phyloP scores from a whole-genome alignment of 306 rosid genomes.

The Trichosanthes cucumerina region DNA sequence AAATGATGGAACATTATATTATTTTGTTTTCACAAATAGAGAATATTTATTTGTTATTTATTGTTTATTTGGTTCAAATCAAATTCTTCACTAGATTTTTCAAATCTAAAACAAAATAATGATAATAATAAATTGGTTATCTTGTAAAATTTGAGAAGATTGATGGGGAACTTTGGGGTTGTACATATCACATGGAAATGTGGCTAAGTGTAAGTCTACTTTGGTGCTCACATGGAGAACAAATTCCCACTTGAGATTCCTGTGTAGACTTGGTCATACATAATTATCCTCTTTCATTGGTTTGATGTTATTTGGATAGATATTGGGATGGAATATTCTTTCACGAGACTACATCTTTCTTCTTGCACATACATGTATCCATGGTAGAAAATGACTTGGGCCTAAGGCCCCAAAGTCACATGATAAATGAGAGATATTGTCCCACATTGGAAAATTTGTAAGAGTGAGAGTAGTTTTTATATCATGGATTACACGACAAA shows the following conservation, averaged over 20 bases:
- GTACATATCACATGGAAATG: neutral
- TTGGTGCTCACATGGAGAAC: slow-evolving; percentile 1
- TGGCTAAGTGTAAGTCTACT: neutral
- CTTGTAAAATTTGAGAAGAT: neutral
- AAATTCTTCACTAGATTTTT: neutral
- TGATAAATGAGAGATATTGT: too few relatives aligned
- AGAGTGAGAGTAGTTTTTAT: too few relatives aligned
- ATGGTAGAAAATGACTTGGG: too few relatives aligned
- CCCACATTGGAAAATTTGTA: too few relatives aligned
- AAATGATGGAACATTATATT: slow-evolving; percentile 8
- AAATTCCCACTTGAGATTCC: neutral
- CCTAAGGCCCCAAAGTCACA: too few relatives aligned
- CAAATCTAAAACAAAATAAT: neutral
- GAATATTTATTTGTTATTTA: neutral
- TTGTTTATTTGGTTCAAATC: neutral
- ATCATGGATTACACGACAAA: too few relatives aligned
- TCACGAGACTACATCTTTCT: neutral
- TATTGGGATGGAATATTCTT: neutral
- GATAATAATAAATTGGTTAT: neutral
- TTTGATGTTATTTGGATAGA: neutral
- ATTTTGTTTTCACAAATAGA: neutral
- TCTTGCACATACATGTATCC: too few relatives aligned
- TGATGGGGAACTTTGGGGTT: neutral
- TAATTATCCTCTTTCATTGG: neutral
- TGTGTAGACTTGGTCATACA: neutral